Base-by-base conservation (phyloP, 352 stramenopile genomes). In the Phytopythium vexans region DNA sequence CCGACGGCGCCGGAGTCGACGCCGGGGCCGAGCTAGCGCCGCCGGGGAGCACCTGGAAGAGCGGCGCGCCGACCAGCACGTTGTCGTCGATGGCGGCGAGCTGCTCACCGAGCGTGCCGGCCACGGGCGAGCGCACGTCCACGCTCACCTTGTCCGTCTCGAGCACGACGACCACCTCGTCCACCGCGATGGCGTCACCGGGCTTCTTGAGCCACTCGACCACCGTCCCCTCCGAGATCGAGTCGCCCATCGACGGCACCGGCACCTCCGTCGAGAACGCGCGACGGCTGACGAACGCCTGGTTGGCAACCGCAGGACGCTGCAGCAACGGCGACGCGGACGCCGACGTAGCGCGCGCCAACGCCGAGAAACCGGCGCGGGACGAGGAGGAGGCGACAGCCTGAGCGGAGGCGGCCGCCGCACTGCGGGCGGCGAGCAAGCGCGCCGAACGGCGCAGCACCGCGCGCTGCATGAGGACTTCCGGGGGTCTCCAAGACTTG, bases 111-210 rank as follows among this genome's bases (percentile, higher is more conserved):
- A 99, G 73, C 46, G 77, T 81, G 37, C 97, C 97, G 12, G 76
- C 74, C 49, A 92, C 82, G 1, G 89, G 80, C 38, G 94, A 77
- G 38, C 93, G 77, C 11, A 97, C 86, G 50, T 96, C 86, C 11
- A 97, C 83, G 56, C 77, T 95, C n/a, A 94, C 96, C 73, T 99
- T 99, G 73, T 99, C 97, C 8, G 97, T 99, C 77, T 99, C 97
- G 6, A 99, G 77, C 44, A 98, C 89, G n/a, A 98, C 87, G 1
- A 99, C 88, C n/a, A 99, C 95, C 36, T 99, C 96, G 67, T 99
- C 97, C 41, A 86, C 82, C 6, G 88, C 73, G 39, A 99, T 88
- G 39, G 75, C 87, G 59, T 99, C 96, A 37, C 97, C 97, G 0
- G 90, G 77, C 34, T 86, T 64, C 61, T 98, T 97, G 47, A 95